Conservation (phyloP, 2,329 filamentous ascomycete species). For the Penicillium glabrum region DNA sequence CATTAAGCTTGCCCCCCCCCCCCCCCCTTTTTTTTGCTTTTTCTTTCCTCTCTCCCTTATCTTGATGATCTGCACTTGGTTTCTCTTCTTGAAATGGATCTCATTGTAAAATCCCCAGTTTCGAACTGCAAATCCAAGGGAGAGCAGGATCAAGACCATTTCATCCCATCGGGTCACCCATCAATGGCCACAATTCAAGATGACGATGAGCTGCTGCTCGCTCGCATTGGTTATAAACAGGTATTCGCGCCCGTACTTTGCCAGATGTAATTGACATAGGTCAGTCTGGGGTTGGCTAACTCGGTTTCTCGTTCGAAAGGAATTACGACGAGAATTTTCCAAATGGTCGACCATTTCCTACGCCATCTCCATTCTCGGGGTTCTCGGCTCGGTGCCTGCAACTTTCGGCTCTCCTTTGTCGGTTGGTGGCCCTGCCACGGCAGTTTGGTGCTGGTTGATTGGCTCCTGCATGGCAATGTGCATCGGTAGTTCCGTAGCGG, state of each 20-base stretch:
- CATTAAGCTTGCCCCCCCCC: background rate
- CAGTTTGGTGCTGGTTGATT: slow-evolving; percentile 66
- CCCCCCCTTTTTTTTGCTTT: background rate
- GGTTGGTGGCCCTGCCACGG: slow-evolving; percentile 62
- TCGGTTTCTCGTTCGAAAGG: slow-evolving; percentile 40
- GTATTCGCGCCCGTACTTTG: slow-evolving; percentile 38
- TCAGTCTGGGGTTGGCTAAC: background rate
- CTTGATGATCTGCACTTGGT: slow-evolving; percentile 2
- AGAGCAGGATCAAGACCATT: background rate
- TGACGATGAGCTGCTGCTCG: slow-evolving; percentile 61
- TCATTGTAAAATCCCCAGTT: slow-evolving; percentile 12
- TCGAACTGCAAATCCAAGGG: slow-evolving; percentile 7
- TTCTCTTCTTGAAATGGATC: slow-evolving; percentile 9
- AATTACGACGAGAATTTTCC: slow-evolving; percentile 62
- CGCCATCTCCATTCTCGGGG: slow-evolving; percentile 64
- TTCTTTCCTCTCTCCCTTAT: slow-evolving; percentile 3
- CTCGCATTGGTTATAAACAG: slow-evolving; percentile 63
- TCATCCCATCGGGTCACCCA: background rate
- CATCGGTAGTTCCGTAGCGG: slow-evolving; percentile 65
- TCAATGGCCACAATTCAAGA: slow-evolving; percentile 49
- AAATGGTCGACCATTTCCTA: slow-evolving; percentile 68
- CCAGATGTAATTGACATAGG: background rate
- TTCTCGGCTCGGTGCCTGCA: slow-evolving; percentile 65
- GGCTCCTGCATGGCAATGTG: slow-evolving; percentile 65
- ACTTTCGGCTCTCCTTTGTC: slow-evolving; percentile 60